A percentile compares a stretch with the other conserved stretches of the same genome.
phyloP scores from a whole-genome alignment of 306 rosid genomes.

The Cicer judaicum region DNA sequence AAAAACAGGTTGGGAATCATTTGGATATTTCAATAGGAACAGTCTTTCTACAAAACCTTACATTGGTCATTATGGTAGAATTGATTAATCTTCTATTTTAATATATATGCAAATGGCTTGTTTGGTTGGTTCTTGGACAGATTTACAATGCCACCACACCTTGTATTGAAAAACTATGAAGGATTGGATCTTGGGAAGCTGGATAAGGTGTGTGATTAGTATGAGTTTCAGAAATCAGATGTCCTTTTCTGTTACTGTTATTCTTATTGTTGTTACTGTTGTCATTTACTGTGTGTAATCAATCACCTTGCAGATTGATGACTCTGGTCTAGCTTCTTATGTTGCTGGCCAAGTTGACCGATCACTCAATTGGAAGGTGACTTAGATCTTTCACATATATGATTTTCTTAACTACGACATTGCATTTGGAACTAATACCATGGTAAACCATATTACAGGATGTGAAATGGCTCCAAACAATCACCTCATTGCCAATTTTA shows the following conservation, averaged over 20 bases:
- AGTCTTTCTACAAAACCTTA: neutral
- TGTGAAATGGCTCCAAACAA: constrained; percentile 94
- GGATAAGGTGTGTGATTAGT: constrained; percentile 55
- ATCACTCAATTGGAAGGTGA: constrained; percentile 91
- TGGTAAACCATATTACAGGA: constrained; percentile 60
- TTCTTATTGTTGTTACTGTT: constrained; percentile 18
- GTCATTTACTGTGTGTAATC: constrained; percentile 12
- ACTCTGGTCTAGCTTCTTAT: constrained; percentile 82
- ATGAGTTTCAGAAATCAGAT: constrained; percentile 36
- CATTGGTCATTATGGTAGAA: constrained; percentile 25
- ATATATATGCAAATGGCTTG: constrained; percentile 8
- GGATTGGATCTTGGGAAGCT: constrained; percentile 76
- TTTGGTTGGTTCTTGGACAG: constrained; percentile 53
- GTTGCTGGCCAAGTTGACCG: constrained; percentile 72
- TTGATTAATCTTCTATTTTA: constrained; percentile 17
- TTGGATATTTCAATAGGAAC: constrained; percentile 18
- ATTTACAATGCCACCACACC: constrained; percentile 75
- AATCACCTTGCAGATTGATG: constrained; percentile 60
- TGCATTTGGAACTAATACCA: constrained; percentile 36
- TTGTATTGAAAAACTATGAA: constrained; percentile 83
- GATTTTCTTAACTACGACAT: constrained; percentile 22
- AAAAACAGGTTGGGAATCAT: constrained; percentile 74
- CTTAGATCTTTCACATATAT: neutral
- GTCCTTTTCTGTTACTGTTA: neutral
- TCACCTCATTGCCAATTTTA: constrained; percentile 85